A percentile compares a stretch with the other conserved stretches of the same genome.
phyloP scores from a whole-genome alignment of 352 stramenopile genomes.

The Phytophthora pistaciae region DNA sequence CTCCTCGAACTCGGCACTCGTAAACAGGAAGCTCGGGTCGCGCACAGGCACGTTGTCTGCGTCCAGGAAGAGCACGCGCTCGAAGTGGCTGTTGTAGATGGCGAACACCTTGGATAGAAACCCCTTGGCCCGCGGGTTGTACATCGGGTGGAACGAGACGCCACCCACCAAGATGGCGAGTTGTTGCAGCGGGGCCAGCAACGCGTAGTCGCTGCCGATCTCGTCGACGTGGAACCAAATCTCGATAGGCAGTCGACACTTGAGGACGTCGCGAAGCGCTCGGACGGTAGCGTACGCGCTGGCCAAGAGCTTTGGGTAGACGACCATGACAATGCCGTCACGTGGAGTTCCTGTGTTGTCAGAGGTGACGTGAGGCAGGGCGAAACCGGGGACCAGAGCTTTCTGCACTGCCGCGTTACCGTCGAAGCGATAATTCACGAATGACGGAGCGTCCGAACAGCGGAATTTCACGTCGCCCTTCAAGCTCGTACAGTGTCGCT shows the following conservation, averaged over 20 bases:
- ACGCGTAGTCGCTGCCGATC: constrained; percentile 22
- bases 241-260: constrained; percentile 57
- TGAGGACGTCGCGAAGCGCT: constrained; percentile 37
- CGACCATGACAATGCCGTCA: constrained; percentile 56
- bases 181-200: constrained; percentile 29
- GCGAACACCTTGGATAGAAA: constrained; percentile 64
- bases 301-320: constrained; percentile 56
- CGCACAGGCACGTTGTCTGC: constrained; percentile 58
- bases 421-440: constrained; percentile 44
- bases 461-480: constrained; percentile 40
- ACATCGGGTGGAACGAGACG: constrained; percentile 40
- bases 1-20: constrained; percentile 33
- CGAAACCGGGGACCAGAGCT: constrained; percentile 23
- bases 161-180: constrained; percentile 34
- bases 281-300: constrained; percentile 47
- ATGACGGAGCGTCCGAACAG: constrained; percentile 49
- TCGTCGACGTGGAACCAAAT: constrained; percentile 57
- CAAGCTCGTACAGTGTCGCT: constrained; percentile 40
- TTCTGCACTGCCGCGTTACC: constrained; percentile 21
- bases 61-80: constrained; percentile 63
- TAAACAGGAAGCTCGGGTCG: constrained; percentile 63
- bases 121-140: constrained; percentile 37
- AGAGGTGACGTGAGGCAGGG: constrained; percentile 17
- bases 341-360: not conserved
- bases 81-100: constrained; percentile 53